phyloP scores from a whole-genome alignment of 495 filamentous ascomycete genomes.

The Penicillium subrubescens region DNA sequence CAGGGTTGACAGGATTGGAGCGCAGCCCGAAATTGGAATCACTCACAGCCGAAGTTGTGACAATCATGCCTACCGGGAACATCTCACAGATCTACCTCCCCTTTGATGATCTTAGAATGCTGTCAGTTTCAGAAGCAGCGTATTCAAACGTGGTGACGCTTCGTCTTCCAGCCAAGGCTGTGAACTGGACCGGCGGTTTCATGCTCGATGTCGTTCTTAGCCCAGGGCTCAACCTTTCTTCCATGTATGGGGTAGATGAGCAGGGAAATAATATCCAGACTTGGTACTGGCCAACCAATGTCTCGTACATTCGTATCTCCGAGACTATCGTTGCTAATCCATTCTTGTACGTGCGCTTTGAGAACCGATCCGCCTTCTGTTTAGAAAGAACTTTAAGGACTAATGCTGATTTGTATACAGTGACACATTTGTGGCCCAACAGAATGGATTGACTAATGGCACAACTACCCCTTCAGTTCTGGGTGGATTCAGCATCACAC shows the following conservation, averaged over 20 bases:
- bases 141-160: neutral
- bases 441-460: neutral
- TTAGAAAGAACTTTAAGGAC: neutral
- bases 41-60: neutral
- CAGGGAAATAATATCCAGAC: conserved; percentile 4
- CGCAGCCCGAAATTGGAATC: neutral
- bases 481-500: neutral
- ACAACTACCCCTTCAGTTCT: neutral
- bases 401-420: neutral
- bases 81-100: neutral
- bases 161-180: conserved; percentile 8
- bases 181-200: conserved; percentile 11
- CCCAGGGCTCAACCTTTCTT: conserved; percentile 2
- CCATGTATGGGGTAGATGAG: conserved; percentile 3
- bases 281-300: conserved; percentile 16
- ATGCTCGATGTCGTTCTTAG: neutral
- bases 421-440: conserved; percentile 9
- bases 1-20: neutral
- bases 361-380: neutral
- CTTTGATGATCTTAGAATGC: neutral
- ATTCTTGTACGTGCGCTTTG: conserved; percentile 4
- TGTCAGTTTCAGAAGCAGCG: neutral
- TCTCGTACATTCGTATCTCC: neutral
- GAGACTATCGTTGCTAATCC: neutral
- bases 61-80: neutral